Conservation (phyloP, 495 filamentous ascomycete genomes). For the Penicillium lagena region DNA sequence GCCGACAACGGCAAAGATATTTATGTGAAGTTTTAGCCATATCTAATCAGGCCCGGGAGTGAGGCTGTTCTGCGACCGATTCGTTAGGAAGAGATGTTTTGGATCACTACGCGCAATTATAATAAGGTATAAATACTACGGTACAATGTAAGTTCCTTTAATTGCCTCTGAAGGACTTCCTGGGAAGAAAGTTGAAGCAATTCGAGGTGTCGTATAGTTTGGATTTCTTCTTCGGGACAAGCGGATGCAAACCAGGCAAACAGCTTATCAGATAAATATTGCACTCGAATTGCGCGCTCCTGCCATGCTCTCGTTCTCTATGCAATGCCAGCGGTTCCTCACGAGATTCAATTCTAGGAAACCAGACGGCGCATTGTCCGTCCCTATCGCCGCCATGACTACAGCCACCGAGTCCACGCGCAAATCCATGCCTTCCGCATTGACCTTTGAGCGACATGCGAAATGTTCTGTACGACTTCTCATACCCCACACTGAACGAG, state of each 20-base stretch:
- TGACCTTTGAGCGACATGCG: conserved; percentile 74
- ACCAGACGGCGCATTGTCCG: background rate
- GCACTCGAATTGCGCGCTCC: conserved; percentile 9
- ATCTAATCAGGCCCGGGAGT: no score
- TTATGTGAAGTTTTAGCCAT: no score
- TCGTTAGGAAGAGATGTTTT: no score
- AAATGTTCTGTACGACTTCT: conserved; percentile 68
- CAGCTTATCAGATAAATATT: conserved; percentile 17
- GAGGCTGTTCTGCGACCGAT: no score
- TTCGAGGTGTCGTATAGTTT: no score
- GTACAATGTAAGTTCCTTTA: no score
- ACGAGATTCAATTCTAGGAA: conserved; percentile 4
- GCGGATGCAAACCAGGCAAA: conserved; percentile 20
- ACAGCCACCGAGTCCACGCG: conserved; percentile 17
- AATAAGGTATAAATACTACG: no score
- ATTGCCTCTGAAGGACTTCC: no score
- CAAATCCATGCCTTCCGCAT: conserved; percentile 60
- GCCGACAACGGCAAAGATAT: no score
- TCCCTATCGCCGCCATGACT: conserved; percentile 29
- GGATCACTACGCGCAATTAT: no score
- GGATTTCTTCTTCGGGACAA: no score
- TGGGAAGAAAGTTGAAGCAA: no score
- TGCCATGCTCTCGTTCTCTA: conserved; percentile 2
- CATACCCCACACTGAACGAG: background rate
- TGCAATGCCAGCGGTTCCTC: conserved; percentile 14